These are phyloP conservation scores for Calonectria honghensis DNA, from an alignment of 2,329 filamentous ascomycete species.

Conservation along the genomic window DNA sequence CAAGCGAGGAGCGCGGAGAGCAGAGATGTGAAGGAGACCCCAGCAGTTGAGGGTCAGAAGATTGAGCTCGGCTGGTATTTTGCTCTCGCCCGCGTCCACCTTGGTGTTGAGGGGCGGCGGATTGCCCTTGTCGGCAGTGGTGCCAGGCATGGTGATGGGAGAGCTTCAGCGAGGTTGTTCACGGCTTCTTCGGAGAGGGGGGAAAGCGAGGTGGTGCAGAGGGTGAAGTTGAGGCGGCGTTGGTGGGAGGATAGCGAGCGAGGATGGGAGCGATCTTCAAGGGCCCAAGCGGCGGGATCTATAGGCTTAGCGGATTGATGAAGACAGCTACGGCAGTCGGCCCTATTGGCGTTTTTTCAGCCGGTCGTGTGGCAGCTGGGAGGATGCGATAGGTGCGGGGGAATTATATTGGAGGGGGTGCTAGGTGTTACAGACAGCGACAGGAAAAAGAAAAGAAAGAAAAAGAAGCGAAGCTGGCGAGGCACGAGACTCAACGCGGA, in stretches of 20 bases:
- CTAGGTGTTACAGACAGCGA: constrained; percentile 2
- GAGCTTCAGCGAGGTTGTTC: not conserved
- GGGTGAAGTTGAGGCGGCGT: constrained; percentile 6
- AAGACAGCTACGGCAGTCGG: not conserved
- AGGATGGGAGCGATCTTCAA: constrained; percentile 19
- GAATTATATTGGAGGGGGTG: constrained; percentile 20
- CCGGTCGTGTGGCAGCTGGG: not conserved
- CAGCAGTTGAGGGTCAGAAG: constrained; percentile 96
- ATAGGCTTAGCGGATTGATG: not conserved
- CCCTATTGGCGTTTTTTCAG: not conserved
- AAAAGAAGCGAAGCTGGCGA: not conserved
- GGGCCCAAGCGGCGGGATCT: constrained; percentile 21
- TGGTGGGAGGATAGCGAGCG: not conserved
- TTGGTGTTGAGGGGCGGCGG: constrained; percentile 48
- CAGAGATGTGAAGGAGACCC: constrained; percentile 92
- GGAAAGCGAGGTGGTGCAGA: not conserved
- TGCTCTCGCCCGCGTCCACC: constrained; percentile 49
- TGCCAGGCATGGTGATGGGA: constrained; percentile 48
- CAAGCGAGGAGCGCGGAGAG: constrained; percentile 85
- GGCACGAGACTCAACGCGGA: not conserved
- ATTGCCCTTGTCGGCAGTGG: constrained; percentile 47
- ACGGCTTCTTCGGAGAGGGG: not conserved
- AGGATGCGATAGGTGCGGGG: not conserved
- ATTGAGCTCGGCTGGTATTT: constrained; percentile 78
- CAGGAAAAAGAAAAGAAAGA: constrained; percentile 14